Percentiles rank a stretch among this genome's conserved stretches.
Evolutionary conservation across 2,329 filamentous ascomycete species (phyloP).

Genomic region (Penicillium sp.): DNA sequence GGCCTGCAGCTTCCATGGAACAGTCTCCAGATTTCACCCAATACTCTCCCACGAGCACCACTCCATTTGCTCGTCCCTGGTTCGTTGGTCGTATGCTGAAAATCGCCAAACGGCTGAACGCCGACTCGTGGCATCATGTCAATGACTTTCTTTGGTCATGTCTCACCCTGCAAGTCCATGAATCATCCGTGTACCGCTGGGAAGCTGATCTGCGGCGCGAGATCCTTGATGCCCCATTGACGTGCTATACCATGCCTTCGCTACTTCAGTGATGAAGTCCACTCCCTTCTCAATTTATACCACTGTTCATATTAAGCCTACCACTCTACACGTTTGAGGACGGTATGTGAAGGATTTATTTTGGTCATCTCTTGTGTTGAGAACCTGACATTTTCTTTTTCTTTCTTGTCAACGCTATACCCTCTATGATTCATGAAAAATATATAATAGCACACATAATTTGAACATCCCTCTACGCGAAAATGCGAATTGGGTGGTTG

Average conservation of each 20-base stretch:
- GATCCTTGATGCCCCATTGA: constrained; percentile 43
- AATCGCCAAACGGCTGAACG: constrained; percentile 42
- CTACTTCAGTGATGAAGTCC: constrained; percentile 13
- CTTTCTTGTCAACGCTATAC: neutral
- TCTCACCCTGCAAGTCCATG: constrained; percentile 36
- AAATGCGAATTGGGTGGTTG: constrained; percentile 15
- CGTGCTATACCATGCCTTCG: constrained; percentile 39
- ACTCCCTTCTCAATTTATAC: neutral
- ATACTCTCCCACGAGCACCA: constrained; percentile 30
- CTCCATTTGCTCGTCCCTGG: constrained; percentile 42
- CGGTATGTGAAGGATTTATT: neutral
- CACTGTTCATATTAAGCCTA: neutral
- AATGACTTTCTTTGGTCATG: constrained; percentile 43
- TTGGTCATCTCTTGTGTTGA: neutral
- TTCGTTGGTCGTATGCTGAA: constrained; percentile 47
- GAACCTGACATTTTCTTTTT: neutral
- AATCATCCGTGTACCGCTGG: constrained; percentile 33
- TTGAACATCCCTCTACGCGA: constrained; percentile 8
- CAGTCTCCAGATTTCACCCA: constrained; percentile 33
- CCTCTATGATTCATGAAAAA: neutral
- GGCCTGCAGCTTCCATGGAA: neutral
- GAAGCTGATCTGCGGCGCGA: constrained; percentile 41
- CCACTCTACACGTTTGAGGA: neutral
- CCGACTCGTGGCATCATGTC: constrained; percentile 40
- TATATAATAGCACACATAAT: neutral